These are phyloP conservation scores for Clarireedia sp. DNA, from an alignment of 2,329 filamentous ascomycete species.

Conservation along the genomic window DNA sequence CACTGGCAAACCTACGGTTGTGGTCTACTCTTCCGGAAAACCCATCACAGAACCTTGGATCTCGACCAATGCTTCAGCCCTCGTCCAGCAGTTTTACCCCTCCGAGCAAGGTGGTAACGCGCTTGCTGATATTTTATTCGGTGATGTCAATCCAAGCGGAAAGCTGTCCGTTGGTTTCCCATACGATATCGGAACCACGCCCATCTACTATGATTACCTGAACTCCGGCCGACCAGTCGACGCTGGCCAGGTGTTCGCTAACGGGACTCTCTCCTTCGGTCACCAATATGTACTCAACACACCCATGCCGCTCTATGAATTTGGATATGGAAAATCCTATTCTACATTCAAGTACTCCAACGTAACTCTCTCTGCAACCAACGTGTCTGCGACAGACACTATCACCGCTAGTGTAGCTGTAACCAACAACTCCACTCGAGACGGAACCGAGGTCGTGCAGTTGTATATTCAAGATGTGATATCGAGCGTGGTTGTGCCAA, in stretches of 20 bases:
- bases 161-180: conserved; percentile 69
- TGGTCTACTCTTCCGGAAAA: conserved; percentile 77
- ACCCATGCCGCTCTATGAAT: conserved; percentile 72
- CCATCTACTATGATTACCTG: conserved; percentile 65
- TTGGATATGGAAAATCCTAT: conserved; percentile 74
- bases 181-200: conserved; percentile 56
- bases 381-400: conserved; percentile 35
- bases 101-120: conserved; percentile 77
- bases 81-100: conserved; percentile 69
- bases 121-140: conserved; percentile 71
- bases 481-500: conserved; percentile 54
- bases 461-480: conserved; percentile 46
- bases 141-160: conserved; percentile 59
- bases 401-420: conserved; percentile 46
- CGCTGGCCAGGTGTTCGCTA: conserved; percentile 63
- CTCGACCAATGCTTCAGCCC: conserved; percentile 52
- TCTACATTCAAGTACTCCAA: conserved; percentile 50
- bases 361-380: conserved; percentile 34
- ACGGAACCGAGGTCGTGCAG: conserved; percentile 48
- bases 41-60: conserved; percentile 69
- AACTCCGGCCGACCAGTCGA: conserved; percentile 73
- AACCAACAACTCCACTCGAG: conserved; percentile 49
- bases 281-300: conserved; percentile 79
- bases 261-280: conserved; percentile 68
- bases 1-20: conserved; percentile 66